A percentile compares a stretch with the other conserved stretches of the same genome.
Conservation (phyloP, 192 early-diverging fungal species). For the Coemansia sp. region DNA sequence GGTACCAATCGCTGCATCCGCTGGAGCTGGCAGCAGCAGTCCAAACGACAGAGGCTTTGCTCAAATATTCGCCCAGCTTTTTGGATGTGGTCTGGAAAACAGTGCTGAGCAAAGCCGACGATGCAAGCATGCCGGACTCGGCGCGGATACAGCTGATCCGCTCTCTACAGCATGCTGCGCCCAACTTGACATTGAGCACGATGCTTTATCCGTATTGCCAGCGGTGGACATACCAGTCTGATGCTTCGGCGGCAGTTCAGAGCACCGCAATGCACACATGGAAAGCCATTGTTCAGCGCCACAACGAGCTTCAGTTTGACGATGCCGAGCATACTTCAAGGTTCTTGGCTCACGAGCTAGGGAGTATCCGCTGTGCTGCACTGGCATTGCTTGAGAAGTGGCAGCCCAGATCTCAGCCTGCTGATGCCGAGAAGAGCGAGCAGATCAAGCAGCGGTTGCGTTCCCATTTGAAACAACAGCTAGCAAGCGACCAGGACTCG, state of each 20-base stretch:
- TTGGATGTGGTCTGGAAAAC: conserved; percentile 52
- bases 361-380: conserved; percentile 15
- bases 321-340: conserved; percentile 33
- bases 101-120: conserved; percentile 33
- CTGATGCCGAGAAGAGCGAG: neutral
- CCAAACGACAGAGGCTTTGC: conserved; percentile 44
- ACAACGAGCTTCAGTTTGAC: conserved; percentile 32
- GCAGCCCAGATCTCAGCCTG: conserved; percentile 7
- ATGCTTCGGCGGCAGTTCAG: conserved; percentile 20
- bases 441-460: conserved; percentile 21
- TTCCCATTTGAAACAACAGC: conserved; percentile 5
- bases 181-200: conserved; percentile 39
- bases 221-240: conserved; percentile 22
- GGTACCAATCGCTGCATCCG: conserved; percentile 48
- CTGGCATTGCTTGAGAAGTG: conserved; percentile 34
- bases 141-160: conserved; percentile 43
- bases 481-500: neutral
- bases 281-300: conserved; percentile 32
- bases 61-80: conserved; percentile 49
- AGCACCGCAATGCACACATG: conserved; percentile 33
- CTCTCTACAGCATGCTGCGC: conserved; percentile 46
- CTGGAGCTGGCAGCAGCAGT: conserved; percentile 52
- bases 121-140: conserved; percentile 21
- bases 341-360: conserved; percentile 16
- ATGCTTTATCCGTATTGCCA: conserved; percentile 38